Base-by-base conservation (phyloP, 257 asterid genomes). In the Ophiorrhiza pumila region DNA sequence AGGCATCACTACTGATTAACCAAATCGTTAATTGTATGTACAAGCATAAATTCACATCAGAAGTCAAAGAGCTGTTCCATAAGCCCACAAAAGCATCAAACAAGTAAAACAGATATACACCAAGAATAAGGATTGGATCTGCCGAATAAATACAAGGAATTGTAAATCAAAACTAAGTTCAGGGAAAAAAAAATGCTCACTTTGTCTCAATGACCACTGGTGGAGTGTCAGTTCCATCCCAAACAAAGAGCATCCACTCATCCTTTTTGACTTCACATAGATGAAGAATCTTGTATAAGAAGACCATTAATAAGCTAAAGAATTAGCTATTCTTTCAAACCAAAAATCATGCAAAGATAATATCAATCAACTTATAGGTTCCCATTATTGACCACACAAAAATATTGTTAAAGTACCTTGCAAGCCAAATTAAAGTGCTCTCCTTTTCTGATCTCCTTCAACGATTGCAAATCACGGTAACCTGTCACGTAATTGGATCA, bases 181-280 rank as follows among this genome's bases (percentile, higher is more conserved):
- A 49, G 73, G 22, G 31, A 47, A 71, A 65, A 68, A 73, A 18
- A 70, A 75, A 39, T 34, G 69, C 89, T 82, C 77, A 93, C 98
- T 81, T 86, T 60, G 88, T 46, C 67, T 80, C 83, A 75, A 89
- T 73, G 73, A 83, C 60, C 74, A 73, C 69, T 22, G 96, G 90
- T 10, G 95, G 95, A 69, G 89, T 65, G 70, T 93, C 98, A 42
- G 91, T 88, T 68, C 96, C 98, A 87, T 93, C 96, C 98, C 98
- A 93, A 78, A 86, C 82, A 78, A 78, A 90, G 73, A 93, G 83
- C 82, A 89, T 77, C 91, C 89, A 85, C 41, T 85, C 83, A 75
- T 83, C 86, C 74, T 83, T 79, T 73, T 77, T 79, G 59, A 76
- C 84, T 80, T 87, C 81, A 76, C 78, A 78, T 58, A 80, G 41